A percentile compares a stretch with the other conserved stretches of the same genome.
These are phyloP conservation scores for Nothophytophthora sp. DNA, from an alignment of 352 stramenopile species.

Conservation along the genomic window DNA sequence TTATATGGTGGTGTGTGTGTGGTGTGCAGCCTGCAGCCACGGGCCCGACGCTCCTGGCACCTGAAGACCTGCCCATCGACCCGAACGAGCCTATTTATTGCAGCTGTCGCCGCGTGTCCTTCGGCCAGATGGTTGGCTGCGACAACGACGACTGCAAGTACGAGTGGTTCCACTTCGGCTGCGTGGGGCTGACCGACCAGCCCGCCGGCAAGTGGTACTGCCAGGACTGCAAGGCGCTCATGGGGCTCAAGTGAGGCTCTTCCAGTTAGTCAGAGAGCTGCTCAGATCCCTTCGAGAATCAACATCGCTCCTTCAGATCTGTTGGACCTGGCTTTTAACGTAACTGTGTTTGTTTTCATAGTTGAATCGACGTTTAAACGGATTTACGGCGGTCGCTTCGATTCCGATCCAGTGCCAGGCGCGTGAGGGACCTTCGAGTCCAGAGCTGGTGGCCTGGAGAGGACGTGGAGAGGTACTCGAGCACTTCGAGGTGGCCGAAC, in stretches of 20 bases:
- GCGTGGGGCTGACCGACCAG: constrained; percentile 85
- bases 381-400: not conserved
- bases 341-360: no score
- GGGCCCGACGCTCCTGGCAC: constrained; percentile 35
- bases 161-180: constrained; percentile 93
- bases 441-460: constrained; percentile 10
- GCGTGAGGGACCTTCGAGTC: constrained; percentile 9
- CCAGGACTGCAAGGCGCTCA: constrained; percentile 68
- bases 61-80: constrained; percentile 84
- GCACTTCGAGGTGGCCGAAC: constrained; percentile 33
- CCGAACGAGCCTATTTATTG: constrained; percentile 90
- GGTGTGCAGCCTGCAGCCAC: not conserved
- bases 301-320: no score
- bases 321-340: no score
- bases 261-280: no score
- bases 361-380: no score
- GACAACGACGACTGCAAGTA: constrained; percentile 94
- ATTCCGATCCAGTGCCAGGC: constrained; percentile 9
- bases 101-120: constrained; percentile 86
- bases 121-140: constrained; percentile 92
- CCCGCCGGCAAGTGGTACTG: constrained; percentile 86
- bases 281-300: no score
- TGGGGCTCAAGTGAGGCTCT: constrained; percentile 80
- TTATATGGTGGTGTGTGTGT: not conserved
- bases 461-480: constrained; percentile 35